Conservation (phyloP, 73 alveolate species). For the Halteria grandinella region DNA sequence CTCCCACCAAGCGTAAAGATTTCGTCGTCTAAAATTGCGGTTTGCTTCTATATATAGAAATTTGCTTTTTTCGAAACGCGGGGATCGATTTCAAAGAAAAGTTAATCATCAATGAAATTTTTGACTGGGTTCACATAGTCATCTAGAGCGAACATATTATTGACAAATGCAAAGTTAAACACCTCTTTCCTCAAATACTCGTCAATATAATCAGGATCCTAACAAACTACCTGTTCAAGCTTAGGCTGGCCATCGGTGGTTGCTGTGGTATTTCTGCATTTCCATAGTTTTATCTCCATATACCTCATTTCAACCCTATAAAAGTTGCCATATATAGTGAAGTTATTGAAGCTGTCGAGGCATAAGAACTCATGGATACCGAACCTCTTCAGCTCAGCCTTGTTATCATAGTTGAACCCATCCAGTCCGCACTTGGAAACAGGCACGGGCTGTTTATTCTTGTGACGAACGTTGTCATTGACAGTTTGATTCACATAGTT, state of each 20-base stretch:
- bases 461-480: not conserved
- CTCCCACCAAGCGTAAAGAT: not conserved
- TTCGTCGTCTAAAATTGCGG: slow-evolving; percentile 19
- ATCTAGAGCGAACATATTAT: not conserved
- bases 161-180: slow-evolving; percentile 23
- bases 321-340: slow-evolving; percentile 6
- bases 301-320: not conserved
- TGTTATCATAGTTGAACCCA: not conserved
- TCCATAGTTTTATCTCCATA: slow-evolving; percentile 27
- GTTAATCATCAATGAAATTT: slow-evolving; percentile 25
- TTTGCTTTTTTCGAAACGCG: not conserved
- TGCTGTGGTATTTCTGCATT: not conserved
- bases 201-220: not conserved
- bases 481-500: not conserved
- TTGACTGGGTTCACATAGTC: not conserved
- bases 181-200: not conserved
- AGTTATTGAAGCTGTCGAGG: not conserved
- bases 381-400: not conserved
- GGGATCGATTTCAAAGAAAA: slow-evolving; percentile 14
- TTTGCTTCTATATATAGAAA: not conserved
- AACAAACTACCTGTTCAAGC: no score
- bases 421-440: slow-evolving; percentile 10
- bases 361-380: slow-evolving; percentile 13
- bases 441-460: not conserved
- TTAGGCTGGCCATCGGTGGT: no score